Base-by-base conservation (phyloP, 1,139 yeast genomes). In the Sugiyamaella neomexicana region DNA sequence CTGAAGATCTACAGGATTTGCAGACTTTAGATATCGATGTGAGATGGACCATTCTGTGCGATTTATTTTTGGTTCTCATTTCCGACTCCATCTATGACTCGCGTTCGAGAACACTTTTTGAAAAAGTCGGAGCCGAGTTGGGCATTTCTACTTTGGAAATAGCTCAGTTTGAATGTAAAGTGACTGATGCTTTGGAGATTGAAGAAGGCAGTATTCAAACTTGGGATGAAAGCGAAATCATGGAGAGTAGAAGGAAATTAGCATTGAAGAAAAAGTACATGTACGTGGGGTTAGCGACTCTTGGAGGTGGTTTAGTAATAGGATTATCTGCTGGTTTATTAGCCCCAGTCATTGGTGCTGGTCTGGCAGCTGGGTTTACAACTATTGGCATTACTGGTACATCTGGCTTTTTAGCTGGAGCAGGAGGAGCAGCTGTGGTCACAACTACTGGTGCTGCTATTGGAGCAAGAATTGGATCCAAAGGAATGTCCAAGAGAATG, bases 331-430 rank as follows among this genome's bases (percentile, higher is more conserved):
- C 97, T 12, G 99, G 99, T 2, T 72, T 95, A 47, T 75, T 95
- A 50, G 99, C 99, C 0, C 99, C 99, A 0, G 96, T 95, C 3
- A 95, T 95, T 65, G 99, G 99, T 45, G 98, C 98, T 0, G 99
- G 99, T 63, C 69, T 95, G 27, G 99, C 99, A 1, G 98, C 99
- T 2, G 99, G 99, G 9, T 76, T 95, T 45, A 86, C 98, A 0
- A 93, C 99, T 0, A 83, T 93, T 31, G 99, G 99, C 27, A 87
- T 95, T 27, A 77, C 89, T 1, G 99, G 99, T 17, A 90, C 99
- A 0, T 73, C 89, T 16, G 89, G 96, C 1, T 93, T 95, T 63
- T 74, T 95, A 39, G 97, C 98, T 0, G 99, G 99, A 46, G 89
- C 95, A 1, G 99, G 97, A 27, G 99, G 99, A 44, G 89, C 97